Evolutionary conservation across 805 yeast genomes (phyloP), one percentile per base, ranked within the genome.

Genomic region (Grigorovia jiainica): DNA sequence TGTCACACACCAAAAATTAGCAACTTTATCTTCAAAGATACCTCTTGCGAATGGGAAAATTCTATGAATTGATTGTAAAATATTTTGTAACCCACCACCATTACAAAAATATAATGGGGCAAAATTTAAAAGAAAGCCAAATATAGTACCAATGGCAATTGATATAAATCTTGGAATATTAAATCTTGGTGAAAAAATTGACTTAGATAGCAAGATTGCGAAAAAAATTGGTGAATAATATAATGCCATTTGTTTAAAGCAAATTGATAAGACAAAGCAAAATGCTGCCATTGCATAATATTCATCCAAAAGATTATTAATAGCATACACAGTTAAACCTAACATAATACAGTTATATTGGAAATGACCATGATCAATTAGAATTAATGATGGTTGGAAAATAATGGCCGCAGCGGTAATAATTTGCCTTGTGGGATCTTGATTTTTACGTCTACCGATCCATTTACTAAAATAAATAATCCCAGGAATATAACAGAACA

Each of bases 291-390:
- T 50, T 8, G 79, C 70, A 42, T 76, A 71, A 53, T 78, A 76
- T 24, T 78, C 84, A 44, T 77, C 73, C 25, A 82, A 56, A 30
- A 90, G 66, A 46, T 78, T 79, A 41, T 74, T 75, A 34, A 92
- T 65, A 0, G 95, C 72, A 41, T 78, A 65, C 21, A 87, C 67
- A 5, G 90, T 72, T 15, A 90, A 67, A 0, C 98, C 98, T 29
- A 92, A 72, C 97, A 92, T 90, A 20, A 92, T 94, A 0, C 87
- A 76, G 54, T 92, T 94, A 64, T 78, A 90, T 64, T 94, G 98
- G 65, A 92, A 92, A 64, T 92, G 98, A 6, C 98, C 98, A 62
- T 92, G 97, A 58, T 92, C 99, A 37, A 92, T 79, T 43, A 92
- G 69, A 35, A 84, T 72, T 45, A 90, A 67, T 2, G 84, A 71